phyloP scores from a whole-genome alignment of 2,329 filamentous ascomycete genomes.

The Pseudogymnoascus sp. region DNA sequence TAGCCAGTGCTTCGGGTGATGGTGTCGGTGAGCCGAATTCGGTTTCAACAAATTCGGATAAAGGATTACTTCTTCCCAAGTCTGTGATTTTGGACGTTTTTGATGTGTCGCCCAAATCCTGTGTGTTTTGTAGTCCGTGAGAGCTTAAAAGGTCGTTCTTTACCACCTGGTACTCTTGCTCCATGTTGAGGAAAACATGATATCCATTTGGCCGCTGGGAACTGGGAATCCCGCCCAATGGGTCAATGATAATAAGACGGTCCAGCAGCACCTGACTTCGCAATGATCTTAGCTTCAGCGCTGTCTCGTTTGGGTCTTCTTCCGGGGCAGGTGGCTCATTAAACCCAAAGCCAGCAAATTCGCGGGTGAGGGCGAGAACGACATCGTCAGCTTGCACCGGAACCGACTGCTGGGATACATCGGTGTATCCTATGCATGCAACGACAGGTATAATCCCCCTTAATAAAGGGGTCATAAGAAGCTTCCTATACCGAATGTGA shows the following conservation, averaged over 20 bases:
- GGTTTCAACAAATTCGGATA: constrained; percentile 9
- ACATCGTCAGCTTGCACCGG: constrained; percentile 52
- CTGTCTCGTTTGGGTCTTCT: constrained; percentile 34
- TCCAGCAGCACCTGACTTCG: constrained; percentile 59
- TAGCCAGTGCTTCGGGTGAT: not conserved
- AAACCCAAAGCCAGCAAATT: constrained; percentile 61
- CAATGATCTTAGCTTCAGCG: constrained; percentile 31
- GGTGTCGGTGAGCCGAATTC: not conserved
- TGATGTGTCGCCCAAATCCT: constrained; percentile 14
- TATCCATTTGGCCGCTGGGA: constrained; percentile 50
- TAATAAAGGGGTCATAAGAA: constrained; percentile 57
- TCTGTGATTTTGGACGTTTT: not conserved
- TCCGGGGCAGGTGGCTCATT: constrained; percentile 25
- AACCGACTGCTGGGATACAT: constrained; percentile 38
- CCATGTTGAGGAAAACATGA: constrained; percentile 85
- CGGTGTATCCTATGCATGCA: constrained; percentile 52
- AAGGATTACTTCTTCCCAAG: not conserved
- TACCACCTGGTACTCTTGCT: constrained; percentile 74
- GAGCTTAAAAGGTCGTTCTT: constrained; percentile 45
- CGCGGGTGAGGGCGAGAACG: constrained; percentile 66
- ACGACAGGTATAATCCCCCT: constrained; percentile 65
- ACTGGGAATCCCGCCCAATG: constrained; percentile 74
- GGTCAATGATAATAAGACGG: constrained; percentile 80
- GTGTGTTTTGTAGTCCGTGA: constrained; percentile 27
- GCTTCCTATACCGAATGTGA: constrained; percentile 37